Conservation (phyloP, 139 green algal species). For the Axilococcus clingmanii region DNA sequence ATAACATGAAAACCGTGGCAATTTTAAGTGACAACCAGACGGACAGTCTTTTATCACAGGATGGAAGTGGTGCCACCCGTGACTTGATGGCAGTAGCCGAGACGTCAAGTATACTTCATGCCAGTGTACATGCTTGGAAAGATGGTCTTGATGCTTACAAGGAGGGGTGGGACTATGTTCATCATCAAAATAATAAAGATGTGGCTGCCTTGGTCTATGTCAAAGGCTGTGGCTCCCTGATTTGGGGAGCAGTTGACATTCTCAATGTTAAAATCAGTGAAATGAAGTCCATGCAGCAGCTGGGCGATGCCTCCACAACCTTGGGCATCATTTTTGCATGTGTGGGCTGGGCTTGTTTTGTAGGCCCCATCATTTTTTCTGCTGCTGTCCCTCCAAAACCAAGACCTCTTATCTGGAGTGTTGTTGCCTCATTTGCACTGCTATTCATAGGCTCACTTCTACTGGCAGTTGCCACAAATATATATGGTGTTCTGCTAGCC, state of each 20-base stretch:
- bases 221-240: slow-evolving; percentile 10
- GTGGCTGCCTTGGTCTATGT: slow-evolving; percentile 15
- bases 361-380: slow-evolving; percentile 34
- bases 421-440: slow-evolving; percentile 7
- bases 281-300: slow-evolving; percentile 25
- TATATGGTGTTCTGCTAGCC: slow-evolving; percentile 19
- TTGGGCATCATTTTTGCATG: slow-evolving; percentile 38
- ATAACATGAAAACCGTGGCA: neutral
- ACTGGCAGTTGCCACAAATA: slow-evolving; percentile 17
- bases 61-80: neutral
- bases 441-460: slow-evolving; percentile 10
- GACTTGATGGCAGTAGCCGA: neutral
- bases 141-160: neutral
- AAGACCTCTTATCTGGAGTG: slow-evolving; percentile 8
- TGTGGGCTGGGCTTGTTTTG: slow-evolving; percentile 35
- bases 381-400: slow-evolving; percentile 1
- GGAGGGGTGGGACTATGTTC: slow-evolving; percentile 12
- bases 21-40: neutral
- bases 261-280: slow-evolving; percentile 24
- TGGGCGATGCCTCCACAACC: slow-evolving; percentile 14
- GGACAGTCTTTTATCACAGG: neutral
- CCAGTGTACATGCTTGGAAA: neutral
- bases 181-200: slow-evolving; percentile 2
- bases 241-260: slow-evolving; percentile 21
- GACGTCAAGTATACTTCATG: neutral